phyloP scores from a whole-genome alignment of 495 filamentous ascomycete genomes.

The Annulohypoxylon moriforme region DNA sequence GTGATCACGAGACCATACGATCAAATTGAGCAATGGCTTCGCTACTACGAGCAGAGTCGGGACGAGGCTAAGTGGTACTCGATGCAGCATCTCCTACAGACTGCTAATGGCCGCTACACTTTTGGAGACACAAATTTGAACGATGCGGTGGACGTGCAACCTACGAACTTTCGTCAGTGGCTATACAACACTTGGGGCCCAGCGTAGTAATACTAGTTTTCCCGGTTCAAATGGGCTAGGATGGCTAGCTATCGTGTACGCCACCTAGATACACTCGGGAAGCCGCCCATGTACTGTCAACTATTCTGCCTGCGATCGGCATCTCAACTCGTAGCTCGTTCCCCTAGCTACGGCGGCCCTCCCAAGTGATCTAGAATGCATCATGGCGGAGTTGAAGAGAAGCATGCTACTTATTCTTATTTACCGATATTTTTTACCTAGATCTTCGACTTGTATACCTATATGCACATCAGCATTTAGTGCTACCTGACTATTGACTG shows the following conservation, averaged over 20 bases:
- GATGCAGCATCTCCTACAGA: constrained; percentile 61
- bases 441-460: constrained; percentile 10
- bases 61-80: constrained; percentile 53
- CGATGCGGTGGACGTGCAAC: constrained; percentile 53
- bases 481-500: constrained; percentile 24
- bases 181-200: constrained; percentile 58
- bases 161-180: constrained; percentile 61
- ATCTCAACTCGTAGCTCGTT: not conserved
- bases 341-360: not conserved
- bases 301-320: not conserved
- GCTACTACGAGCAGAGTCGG: constrained; percentile 52
- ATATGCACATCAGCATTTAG: constrained; percentile 40
- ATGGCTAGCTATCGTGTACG: not conserved
- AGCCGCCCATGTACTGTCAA: not conserved
- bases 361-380: constrained; percentile 13
- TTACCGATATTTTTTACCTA: constrained; percentile 3
- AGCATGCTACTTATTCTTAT: constrained; percentile 22
- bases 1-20: constrained; percentile 54
- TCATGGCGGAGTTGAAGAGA: constrained; percentile 30
- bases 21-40: constrained; percentile 55
- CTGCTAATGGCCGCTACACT: constrained; percentile 62
- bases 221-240: not conserved
- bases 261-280: not conserved
- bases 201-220: constrained; percentile 35
- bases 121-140: constrained; percentile 60